Evolutionary conservation across 2,329 filamentous ascomycete species (phyloP), one percentile per base, ranked within the genome.

Genomic region (Verticillium dahliae): DNA sequence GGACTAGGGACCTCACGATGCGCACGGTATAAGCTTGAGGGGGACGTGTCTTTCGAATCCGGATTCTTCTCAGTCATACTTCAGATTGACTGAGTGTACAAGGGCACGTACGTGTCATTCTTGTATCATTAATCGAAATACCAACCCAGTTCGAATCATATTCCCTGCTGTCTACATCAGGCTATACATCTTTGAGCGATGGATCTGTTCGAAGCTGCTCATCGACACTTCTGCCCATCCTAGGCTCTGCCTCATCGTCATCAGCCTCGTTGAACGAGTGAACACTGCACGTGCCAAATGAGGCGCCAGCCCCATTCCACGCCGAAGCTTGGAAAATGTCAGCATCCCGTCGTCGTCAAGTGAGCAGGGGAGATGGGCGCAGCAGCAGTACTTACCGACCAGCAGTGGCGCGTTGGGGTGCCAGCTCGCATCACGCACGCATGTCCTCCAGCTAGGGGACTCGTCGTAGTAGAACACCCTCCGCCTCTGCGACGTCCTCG

Each of bases 371-470:
- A 11, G 27, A 34, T 14, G 15, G 54, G 11, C 6, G 34, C 50
- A 33, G 54, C 39, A 78, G 18, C 50, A 33, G 54, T 38, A 78
- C 81, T 76, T 71, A 85, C 83, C 82, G 69, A 82, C 92, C 65
- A 97, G 80, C 50, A 96, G 81, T 1, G 92, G 92, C 1, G 90
- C 91, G 66, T 83, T 89, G 0, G 93, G 93, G 76, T 96, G 92
- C 93, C 93, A 97, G 70, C 89, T 92, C 27, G 90, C 91, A 78
- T 97, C 93, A 38, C 93, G 82, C 22, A 97, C 91, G 67, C 91
- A 91, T 0, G 91, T 92, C 65, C 84, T 84, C 90, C 90, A 94
- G 10, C 78, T 76, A 0, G 79, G 77, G 34, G 84, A 82, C n/a
- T 84, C 80, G 34, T 80, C 79, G 54, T 84, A 80, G 68, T 86